phyloP scores from a whole-genome alignment of 1,284 basidiomycete species.

The Pholiota adiposa region DNA sequence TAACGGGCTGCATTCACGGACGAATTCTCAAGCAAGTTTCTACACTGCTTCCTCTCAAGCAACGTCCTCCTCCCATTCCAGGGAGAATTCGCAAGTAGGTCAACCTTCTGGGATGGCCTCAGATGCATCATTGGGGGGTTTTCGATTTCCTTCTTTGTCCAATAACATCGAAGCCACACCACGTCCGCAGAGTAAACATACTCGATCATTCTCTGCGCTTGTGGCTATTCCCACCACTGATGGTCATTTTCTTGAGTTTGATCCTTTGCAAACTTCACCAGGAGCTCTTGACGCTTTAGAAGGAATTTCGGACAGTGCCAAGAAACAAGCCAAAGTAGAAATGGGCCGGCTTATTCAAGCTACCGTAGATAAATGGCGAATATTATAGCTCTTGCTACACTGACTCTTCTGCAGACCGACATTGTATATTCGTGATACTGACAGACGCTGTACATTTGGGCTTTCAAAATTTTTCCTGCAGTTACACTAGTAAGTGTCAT shows the following conservation, averaged over 20 bases:
- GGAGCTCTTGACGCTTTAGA: slow-evolving; percentile 70
- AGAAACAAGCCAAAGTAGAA: slow-evolving; percentile 77
- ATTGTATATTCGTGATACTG: neutral
- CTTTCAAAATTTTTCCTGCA: slow-evolving; percentile 5
- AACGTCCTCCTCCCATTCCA: slow-evolving; percentile 46
- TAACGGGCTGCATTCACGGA: slow-evolving; percentile 46
- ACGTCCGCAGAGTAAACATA: slow-evolving; percentile 33
- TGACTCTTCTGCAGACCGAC: neutral
- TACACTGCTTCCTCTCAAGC: slow-evolving; percentile 40
- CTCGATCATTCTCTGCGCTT: slow-evolving; percentile 48
- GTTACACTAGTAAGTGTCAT: neutral
- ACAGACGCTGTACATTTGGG: neutral
- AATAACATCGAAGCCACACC: slow-evolving; percentile 34
- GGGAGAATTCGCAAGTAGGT: slow-evolving; percentile 44
- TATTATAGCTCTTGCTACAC: slow-evolving; percentile 37
- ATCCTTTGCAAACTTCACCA: slow-evolving; percentile 73
- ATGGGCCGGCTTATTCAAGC: slow-evolving; percentile 71
- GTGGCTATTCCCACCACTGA: slow-evolving; percentile 76
- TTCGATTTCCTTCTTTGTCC: slow-evolving; percentile 36
- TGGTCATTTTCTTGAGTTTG: slow-evolving; percentile 78
- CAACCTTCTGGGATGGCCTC: slow-evolving; percentile 30
- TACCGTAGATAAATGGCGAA: slow-evolving; percentile 75
- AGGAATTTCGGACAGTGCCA: slow-evolving; percentile 77
- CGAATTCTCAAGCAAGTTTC: slow-evolving; percentile 51
- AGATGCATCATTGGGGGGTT: slow-evolving; percentile 37